Percentiles rank a stretch among this genome's conserved stretches.
Conservation (phyloP, 75 land plant genomes). For the Larix kaempferi region DNA sequence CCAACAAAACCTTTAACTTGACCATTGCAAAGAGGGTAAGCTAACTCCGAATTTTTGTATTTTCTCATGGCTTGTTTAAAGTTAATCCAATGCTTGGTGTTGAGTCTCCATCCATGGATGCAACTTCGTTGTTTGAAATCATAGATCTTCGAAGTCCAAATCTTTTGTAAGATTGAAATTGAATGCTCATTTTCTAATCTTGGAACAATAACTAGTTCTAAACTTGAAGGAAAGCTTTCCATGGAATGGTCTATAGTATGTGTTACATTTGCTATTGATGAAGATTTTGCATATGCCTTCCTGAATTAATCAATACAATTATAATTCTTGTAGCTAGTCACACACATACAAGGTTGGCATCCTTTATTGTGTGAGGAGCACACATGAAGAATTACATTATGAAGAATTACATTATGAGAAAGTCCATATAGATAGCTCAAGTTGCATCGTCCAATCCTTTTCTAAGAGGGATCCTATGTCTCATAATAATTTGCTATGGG, state of each 20-base stretch:
- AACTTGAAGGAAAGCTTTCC: not conserved
- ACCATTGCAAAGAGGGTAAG: constrained; percentile 75
- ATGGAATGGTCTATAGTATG: not conserved
- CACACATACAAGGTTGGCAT: constrained; percentile 74
- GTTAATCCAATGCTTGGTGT: not conserved
- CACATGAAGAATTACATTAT: constrained; percentile 61
- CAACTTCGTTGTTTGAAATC: constrained; percentile 7
- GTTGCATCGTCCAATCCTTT: constrained; percentile 56
- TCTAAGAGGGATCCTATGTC: constrained; percentile 1
- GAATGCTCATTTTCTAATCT: not conserved
- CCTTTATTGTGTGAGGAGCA: constrained; percentile 63
- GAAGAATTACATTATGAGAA: too few relatives aligned
- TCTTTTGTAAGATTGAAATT: not conserved
- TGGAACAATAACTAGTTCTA: not conserved
- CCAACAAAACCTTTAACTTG: constrained; percentile 75
- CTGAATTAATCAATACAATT: constrained; percentile 69
- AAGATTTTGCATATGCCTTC: constrained; percentile 51
- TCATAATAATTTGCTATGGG: not conserved
- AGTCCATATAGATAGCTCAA: constrained; percentile 65
- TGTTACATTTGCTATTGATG: constrained; percentile 12
- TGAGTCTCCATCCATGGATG: constrained; percentile 14
- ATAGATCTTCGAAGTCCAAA: not conserved
- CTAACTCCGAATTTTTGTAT: constrained; percentile 34
- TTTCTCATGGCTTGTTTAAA: constrained; percentile 17
- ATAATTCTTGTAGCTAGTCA: constrained; percentile 55